phyloP scores from a whole-genome alignment of 2,329 filamentous ascomycete species.

The Clonostachys solani region DNA sequence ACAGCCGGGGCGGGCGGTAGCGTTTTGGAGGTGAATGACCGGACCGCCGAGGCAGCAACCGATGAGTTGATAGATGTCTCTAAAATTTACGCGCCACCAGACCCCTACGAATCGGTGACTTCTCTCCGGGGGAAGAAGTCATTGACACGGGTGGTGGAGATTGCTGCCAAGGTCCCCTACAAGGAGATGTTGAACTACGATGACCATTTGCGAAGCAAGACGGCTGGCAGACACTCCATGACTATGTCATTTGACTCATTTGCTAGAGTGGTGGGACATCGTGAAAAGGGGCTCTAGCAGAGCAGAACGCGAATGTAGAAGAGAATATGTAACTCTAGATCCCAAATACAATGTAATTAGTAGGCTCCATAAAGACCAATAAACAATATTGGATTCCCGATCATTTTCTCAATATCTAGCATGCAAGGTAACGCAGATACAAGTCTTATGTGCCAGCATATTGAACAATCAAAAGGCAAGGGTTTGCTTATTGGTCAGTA shows the following conservation, averaged over 20 bases:
- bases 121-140: conserved; percentile 50
- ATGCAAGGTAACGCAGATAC: too few relatives aligned
- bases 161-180: conserved; percentile 83
- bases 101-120: conserved; percentile 66
- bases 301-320: too few relatives aligned
- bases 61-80: conserved; percentile 57
- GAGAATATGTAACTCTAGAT: too few relatives aligned
- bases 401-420: too few relatives aligned
- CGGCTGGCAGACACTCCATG: conserved; percentile 68
- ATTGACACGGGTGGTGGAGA: conserved; percentile 49
- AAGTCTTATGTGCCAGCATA: too few relatives aligned
- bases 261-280: conserved; percentile 47
- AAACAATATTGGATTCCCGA: too few relatives aligned
- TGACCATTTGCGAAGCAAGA: conserved; percentile 82
- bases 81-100: conserved; percentile 81
- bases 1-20: conserved; percentile 68
- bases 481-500: too few relatives aligned
- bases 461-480: too few relatives aligned
- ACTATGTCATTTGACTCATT: conserved; percentile 57
- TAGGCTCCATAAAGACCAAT: too few relatives aligned
- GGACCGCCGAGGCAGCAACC: conserved; percentile 30
- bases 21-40: conserved; percentile 65
- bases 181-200: conserved; percentile 97
- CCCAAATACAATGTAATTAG: too few relatives aligned
- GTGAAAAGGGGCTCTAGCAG: conserved; percentile 44